A percentile compares a stretch with the other conserved stretches of the same genome.
These are phyloP conservation scores for Apiotrichum mycotoxinovorans DNA, from an alignment of 1,284 basidiomycete species.

Conservation along the genomic window DNA sequence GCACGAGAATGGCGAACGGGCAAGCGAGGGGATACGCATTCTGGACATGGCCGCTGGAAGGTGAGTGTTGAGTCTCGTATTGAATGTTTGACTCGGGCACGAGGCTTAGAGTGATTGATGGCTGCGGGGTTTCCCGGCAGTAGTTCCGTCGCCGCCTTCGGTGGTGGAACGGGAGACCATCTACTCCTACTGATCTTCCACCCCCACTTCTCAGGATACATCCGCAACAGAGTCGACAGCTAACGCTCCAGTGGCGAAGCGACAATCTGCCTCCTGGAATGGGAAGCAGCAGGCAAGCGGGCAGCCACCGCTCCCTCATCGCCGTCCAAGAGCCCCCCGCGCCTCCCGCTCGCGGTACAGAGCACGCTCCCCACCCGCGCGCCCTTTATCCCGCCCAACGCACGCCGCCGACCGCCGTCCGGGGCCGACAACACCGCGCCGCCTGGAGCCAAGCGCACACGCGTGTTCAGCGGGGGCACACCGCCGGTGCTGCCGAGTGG, in stretches of 20 bases:
- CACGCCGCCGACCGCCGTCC: conserved; percentile 9
- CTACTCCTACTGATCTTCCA: too few relatives aligned
- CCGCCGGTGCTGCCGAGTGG: conserved; percentile 17
- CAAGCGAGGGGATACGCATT: conserved; percentile 36
- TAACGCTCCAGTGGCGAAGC: conserved; percentile 45
- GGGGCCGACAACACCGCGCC: neutral
- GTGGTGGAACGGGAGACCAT: too few relatives aligned
- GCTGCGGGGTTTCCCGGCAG: too few relatives aligned
- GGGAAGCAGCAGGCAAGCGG: conserved; percentile 30
- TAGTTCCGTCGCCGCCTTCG: too few relatives aligned
- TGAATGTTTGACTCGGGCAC: too few relatives aligned
- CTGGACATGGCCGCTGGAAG: conserved; percentile 58
- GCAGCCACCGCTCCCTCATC: neutral
- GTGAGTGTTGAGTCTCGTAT: conserved; percentile 28
- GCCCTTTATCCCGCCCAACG: conserved; percentile 41
- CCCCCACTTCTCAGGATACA: too few relatives aligned
- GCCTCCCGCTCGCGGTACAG: conserved; percentile 2
- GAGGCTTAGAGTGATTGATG: too few relatives aligned
- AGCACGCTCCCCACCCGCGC: conserved; percentile 15
- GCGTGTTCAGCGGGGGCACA: conserved; percentile 6
- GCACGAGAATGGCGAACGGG: neutral
- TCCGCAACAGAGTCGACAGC: too few relatives aligned
- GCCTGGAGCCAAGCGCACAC: neutral
- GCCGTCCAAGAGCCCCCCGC: neutral
- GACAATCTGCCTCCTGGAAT: conserved; percentile 45